A percentile compares a stretch with the other conserved stretches of the same genome.
phyloP scores from a whole-genome alignment of 345 rosid species.

The Psidium friedrichsthalianum region DNA sequence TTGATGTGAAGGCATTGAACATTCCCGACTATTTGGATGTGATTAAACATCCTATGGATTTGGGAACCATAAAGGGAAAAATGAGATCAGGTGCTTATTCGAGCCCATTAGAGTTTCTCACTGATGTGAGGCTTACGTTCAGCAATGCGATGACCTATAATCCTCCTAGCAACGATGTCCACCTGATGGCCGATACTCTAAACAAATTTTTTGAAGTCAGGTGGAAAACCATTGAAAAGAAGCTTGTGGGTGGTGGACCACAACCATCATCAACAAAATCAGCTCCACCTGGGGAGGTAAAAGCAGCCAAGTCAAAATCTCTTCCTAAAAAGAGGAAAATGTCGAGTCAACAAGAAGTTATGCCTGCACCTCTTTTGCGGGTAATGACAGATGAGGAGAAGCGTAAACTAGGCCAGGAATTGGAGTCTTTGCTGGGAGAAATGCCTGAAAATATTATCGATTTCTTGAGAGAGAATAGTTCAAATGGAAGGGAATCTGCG shows the following conservation, averaged over 20 bases:
- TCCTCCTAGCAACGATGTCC: constrained; percentile 78
- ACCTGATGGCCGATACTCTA: constrained; percentile 74
- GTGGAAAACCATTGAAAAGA: constrained; percentile 82
- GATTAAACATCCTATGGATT: constrained; percentile 89
- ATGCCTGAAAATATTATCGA: constrained; percentile 67
- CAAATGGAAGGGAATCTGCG: constrained; percentile 48
- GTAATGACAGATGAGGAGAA: constrained; percentile 59
- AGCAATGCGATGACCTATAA: constrained; percentile 87
- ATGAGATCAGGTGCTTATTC: constrained; percentile 52
- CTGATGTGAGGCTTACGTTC: constrained; percentile 82
- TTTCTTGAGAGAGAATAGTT: constrained; percentile 68
- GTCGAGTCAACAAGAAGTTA: constrained; percentile 21
- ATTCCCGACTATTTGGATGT: constrained; percentile 74
- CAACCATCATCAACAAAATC: constrained; percentile 22
- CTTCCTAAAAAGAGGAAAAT: constrained; percentile 64
- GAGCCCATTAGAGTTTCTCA: constrained; percentile 62
- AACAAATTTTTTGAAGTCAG: constrained; percentile 62
- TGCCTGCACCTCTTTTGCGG: constrained; percentile 33
- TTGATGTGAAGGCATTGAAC: constrained; percentile 65
- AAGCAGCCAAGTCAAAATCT: constrained; percentile 22
- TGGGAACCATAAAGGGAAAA: constrained; percentile 68
- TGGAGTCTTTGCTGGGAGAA: constrained; percentile 55
- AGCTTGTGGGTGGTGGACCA: constrained; percentile 20
- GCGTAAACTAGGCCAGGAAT: constrained; percentile 42
- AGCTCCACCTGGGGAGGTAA: constrained; percentile 20